A percentile compares a stretch with the other conserved stretches of the same genome.
These are phyloP conservation scores for Dissophora globulifera DNA, from an alignment of 192 early-diverging fungal genomes.

Conservation along the genomic window DNA sequence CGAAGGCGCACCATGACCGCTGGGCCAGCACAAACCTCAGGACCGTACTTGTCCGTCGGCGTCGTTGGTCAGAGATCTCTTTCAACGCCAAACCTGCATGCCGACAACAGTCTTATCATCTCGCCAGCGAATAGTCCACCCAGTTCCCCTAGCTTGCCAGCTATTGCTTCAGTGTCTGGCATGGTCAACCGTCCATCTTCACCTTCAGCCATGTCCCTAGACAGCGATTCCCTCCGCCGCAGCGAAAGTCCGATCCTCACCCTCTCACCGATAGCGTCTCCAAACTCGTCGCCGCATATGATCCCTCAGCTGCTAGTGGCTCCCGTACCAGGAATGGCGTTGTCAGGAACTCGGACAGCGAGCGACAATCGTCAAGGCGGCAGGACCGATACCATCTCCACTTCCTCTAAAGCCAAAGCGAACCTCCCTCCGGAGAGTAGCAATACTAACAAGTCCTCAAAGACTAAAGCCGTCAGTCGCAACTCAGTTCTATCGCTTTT, in stretches of 20 bases:
- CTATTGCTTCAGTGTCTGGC: slow-evolving; percentile 13
- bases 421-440: neutral
- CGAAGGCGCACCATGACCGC: slow-evolving; percentile 20
- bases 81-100: slow-evolving; percentile 48
- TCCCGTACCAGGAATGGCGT: slow-evolving; percentile 3
- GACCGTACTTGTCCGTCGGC: slow-evolving; percentile 21
- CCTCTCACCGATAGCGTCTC: slow-evolving; percentile 23
- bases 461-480: slow-evolving; percentile 43
- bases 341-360: neutral
- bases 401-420: slow-evolving; percentile 11
- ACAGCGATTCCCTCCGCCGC: neutral
- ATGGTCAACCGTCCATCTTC: neutral
- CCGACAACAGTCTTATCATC: slow-evolving; percentile 15
- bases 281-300: slow-evolving; percentile 25
- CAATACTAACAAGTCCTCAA: slow-evolving; percentile 38
- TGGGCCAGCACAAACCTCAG: neutral
- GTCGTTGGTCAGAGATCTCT: slow-evolving; percentile 22
- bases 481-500: slow-evolving; percentile 25
- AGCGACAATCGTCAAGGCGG: slow-evolving; percentile 16
- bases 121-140: slow-evolving; percentile 45
- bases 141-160: slow-evolving; percentile 22
- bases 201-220: slow-evolving; percentile 4
- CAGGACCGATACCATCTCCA: neutral
- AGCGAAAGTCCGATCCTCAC: neutral
- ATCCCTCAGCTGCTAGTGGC: slow-evolving; percentile 6